A percentile compares a stretch with the other conserved stretches of the same genome.
phyloP scores from a whole-genome alignment of 2,329 filamentous ascomycete species.

The Hypomyces rosellus region DNA sequence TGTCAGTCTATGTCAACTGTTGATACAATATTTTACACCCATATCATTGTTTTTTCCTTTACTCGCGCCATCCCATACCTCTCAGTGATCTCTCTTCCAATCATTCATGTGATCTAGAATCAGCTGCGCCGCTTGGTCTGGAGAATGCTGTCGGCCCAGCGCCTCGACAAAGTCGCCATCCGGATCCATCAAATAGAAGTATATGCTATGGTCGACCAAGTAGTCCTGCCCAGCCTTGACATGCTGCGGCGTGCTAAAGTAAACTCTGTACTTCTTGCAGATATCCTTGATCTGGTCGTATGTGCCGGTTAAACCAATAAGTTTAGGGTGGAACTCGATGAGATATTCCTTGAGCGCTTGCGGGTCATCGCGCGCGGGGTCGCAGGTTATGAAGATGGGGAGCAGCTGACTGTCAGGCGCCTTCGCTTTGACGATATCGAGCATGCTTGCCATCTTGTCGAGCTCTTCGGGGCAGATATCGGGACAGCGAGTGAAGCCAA shows the following conservation, averaged over 20 bases:
- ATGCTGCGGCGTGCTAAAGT: slow-evolving; percentile 86
- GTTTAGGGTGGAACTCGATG: slow-evolving; percentile 78
- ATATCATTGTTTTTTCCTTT: neutral
- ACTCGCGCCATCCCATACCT: neutral
- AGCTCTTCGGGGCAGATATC: slow-evolving; percentile 99
- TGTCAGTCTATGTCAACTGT: slow-evolving; percentile 6
- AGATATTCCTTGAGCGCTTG: slow-evolving; percentile 80
- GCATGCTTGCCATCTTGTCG: slow-evolving; percentile 98
- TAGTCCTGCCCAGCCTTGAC: slow-evolving; percentile 95
- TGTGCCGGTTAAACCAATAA: slow-evolving; percentile 84
- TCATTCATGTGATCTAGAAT: slow-evolving; percentile 80
- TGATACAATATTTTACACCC: slow-evolving; percentile 13
- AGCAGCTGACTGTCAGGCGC: slow-evolving; percentile 48
- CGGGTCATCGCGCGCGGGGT: slow-evolving; percentile 85
- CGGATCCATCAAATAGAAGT: slow-evolving; percentile 99
- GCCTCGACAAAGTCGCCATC: slow-evolving; percentile 98
- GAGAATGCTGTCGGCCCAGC: slow-evolving; percentile 88
- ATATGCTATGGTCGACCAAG: slow-evolving; percentile 96
- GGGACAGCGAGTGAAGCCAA: slow-evolving; percentile 96
- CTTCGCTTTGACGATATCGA: slow-evolving; percentile 61
- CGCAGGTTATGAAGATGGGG: slow-evolving; percentile 91
- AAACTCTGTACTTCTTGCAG: slow-evolving; percentile 94
- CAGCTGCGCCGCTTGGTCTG: slow-evolving; percentile 74
- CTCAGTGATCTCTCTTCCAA: slow-evolving; percentile 26
- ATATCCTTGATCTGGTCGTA: slow-evolving; percentile 91